A percentile compares a stretch with the other conserved stretches of the same genome.
These are phyloP conservation scores for Aspergillus ochraceoroseus DNA, from an alignment of 2,329 filamentous ascomycete species.

Conservation along the genomic window DNA sequence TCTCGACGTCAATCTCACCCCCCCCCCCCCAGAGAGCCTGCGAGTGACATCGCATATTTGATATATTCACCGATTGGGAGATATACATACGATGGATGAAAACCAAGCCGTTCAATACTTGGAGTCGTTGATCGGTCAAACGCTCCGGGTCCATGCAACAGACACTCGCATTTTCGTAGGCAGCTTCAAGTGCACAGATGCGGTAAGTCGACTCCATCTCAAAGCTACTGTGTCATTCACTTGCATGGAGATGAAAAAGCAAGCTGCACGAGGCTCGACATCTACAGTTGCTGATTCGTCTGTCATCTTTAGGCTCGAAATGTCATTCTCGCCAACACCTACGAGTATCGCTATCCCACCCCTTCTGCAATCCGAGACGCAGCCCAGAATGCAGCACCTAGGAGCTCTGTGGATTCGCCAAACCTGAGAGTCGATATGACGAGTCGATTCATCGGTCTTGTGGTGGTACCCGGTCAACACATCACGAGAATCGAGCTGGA, in stretches of 20 bases:
- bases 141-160: slow-evolving; percentile 70
- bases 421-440: slow-evolving; percentile 65
- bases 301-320: slow-evolving; percentile 65
- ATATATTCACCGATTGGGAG: slow-evolving; percentile 14
- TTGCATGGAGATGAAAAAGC: slow-evolving; percentile 3
- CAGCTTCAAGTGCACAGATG: slow-evolving; percentile 89
- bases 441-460: slow-evolving; percentile 78
- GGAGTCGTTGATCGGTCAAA: slow-evolving; percentile 67
- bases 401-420: slow-evolving; percentile 16
- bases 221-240: slow-evolving; percentile 6
- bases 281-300: slow-evolving; percentile 17
- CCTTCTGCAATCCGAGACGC: slow-evolving; percentile 44
- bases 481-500: slow-evolving; percentile 87
- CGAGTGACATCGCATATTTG: no score
- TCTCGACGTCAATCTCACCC: no score
- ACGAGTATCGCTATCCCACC: slow-evolving; percentile 80
- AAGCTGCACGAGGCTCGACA: slow-evolving; percentile 8
- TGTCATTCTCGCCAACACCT: slow-evolving; percentile 75
- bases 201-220: slow-evolving; percentile 55
- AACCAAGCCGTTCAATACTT: slow-evolving; percentile 38
- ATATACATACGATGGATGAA: slow-evolving; percentile 35
- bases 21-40: slow-evolving; percentile 1
- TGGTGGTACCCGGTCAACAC: slow-evolving; percentile 82
- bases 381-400: slow-evolving; percentile 29
- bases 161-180: slow-evolving; percentile 88